phyloP scores from a whole-genome alignment of 2,329 filamentous ascomycete species.

The Xylaria polymorpha region DNA sequence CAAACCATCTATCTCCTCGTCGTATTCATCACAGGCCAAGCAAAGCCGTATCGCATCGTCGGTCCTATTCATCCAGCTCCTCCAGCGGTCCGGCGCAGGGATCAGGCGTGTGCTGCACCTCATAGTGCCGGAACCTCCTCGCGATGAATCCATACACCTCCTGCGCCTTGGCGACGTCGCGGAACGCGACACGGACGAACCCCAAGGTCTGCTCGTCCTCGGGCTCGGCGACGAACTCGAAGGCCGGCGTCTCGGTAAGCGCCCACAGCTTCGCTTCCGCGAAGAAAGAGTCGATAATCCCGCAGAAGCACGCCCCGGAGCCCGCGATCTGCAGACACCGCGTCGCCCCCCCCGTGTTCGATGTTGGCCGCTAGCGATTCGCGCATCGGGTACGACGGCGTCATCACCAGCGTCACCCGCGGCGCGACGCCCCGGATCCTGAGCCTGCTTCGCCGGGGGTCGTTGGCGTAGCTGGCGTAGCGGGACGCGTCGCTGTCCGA shows the following conservation, averaged over 20 bases:
- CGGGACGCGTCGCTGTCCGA: neutral
- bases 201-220: neutral
- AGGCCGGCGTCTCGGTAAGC: neutral
- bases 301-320: neutral
- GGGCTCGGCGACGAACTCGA: neutral
- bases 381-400: constrained; percentile 27
- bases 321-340: constrained; percentile 8
- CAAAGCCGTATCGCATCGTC: neutral
- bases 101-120: constrained; percentile 9
- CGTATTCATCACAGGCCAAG: too few relatives aligned
- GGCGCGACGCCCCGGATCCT: neutral
- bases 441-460: neutral
- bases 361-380: neutral
- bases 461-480: constrained; percentile 11
- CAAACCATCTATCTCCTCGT: too few relatives aligned
- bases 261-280: neutral
- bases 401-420: neutral
- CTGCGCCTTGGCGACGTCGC: constrained; percentile 13
- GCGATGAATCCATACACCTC: neutral
- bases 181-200: constrained; percentile 16
- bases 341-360: neutral
- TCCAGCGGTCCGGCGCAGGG: constrained; percentile 19
- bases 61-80: constrained; percentile 4
- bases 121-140: neutral
- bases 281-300: neutral